A percentile compares a stretch with the other conserved stretches of the same genome.
Conservation (phyloP, 192 early-diverging fungal genomes). For the Linnemannia exigua region DNA sequence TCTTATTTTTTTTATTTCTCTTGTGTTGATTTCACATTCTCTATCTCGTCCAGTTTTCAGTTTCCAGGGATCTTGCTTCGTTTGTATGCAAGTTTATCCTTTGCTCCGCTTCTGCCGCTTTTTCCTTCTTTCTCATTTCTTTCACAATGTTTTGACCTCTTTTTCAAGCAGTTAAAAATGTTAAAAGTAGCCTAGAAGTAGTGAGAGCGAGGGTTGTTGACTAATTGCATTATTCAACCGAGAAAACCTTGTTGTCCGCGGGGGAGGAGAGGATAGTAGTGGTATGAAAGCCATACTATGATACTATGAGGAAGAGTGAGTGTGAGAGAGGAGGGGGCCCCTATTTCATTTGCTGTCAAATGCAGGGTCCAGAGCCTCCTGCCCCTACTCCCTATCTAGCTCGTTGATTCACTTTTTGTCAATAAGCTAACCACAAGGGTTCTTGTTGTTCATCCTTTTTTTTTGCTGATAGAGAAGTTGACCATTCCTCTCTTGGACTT, state of each 20-base stretch:
- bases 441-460: not conserved
- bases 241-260: not conserved
- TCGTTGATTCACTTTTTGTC: not conserved
- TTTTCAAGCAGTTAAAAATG: not conserved
- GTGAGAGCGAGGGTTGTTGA: not conserved
- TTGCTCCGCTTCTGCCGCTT: not conserved
- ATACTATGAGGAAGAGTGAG: not conserved
- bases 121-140: not conserved
- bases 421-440: not conserved
- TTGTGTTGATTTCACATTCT: constrained; percentile 6
- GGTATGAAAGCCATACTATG: not conserved
- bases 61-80: not conserved
- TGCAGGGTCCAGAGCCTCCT: constrained; percentile 11
- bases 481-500: not conserved
- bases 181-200: not conserved
- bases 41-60: not conserved
- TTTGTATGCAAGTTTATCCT: not conserved
- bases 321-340: not conserved
- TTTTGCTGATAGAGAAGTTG: not conserved
- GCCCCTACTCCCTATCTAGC: no score
- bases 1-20: not conserved
- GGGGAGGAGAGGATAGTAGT: not conserved
- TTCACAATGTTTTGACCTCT: not conserved
- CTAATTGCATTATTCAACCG: constrained; percentile 4
- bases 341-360: not conserved